Conservation (phyloP, 1,284 basidiomycete species). For the Malassezia cuniculi region DNA sequence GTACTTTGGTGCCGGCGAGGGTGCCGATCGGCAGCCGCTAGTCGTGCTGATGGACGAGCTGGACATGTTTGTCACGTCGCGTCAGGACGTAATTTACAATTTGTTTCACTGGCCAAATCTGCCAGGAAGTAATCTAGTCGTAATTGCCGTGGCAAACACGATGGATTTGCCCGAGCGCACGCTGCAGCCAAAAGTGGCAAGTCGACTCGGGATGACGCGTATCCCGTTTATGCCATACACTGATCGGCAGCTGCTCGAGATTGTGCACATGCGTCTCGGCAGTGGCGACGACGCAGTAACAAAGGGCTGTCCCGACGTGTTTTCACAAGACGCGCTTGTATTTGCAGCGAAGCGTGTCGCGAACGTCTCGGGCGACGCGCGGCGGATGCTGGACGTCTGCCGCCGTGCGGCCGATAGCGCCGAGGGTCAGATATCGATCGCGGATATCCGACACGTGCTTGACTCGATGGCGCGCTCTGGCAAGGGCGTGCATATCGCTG, state of each 20-base stretch:
- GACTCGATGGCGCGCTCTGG: conserved; percentile 83
- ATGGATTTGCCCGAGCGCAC: conserved; percentile 94
- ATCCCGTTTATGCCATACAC: conserved; percentile 91
- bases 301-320: conserved; percentile 53
- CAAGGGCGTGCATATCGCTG: conserved; percentile 48
- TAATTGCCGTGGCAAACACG: conserved; percentile 93
- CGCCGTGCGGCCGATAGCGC: conserved; percentile 47
- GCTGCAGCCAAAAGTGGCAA: conserved; percentile 79
- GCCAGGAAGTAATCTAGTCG: conserved; percentile 70
- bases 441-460: conserved; percentile 69
- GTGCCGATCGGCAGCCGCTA: conserved; percentile 48
- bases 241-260: conserved; percentile 65
- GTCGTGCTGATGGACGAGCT: conserved; percentile 96
- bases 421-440: conserved; percentile 53
- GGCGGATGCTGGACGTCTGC: conserved; percentile 85
- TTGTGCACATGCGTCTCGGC: conserved; percentile 66
- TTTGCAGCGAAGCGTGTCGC: conserved; percentile 84
- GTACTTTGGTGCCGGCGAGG: conserved; percentile 22
- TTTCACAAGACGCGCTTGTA: conserved; percentile 62
- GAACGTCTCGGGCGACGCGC: conserved; percentile 83
- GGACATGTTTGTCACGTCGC: conserved; percentile 84
- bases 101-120: conserved; percentile 99
- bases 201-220: conserved; percentile 82
- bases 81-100: conserved; percentile 97
- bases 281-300: conserved; percentile 15